Base-by-base conservation (phyloP, 257 asterid genomes). In the Misopates orontium region DNA sequence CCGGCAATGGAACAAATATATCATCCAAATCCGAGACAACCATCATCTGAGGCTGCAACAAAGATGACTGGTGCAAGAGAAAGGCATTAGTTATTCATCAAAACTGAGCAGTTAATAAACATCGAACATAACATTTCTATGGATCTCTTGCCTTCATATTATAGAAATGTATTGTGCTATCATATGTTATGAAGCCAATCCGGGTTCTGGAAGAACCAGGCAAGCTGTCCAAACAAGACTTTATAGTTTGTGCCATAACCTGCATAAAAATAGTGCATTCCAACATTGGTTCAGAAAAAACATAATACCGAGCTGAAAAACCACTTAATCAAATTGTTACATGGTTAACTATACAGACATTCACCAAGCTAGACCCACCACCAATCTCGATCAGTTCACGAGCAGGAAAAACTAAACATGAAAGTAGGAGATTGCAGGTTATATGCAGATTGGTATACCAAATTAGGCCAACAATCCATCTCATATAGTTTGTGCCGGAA, bases 141-240 rank as follows among this genome's bases (percentile, higher is more conserved):
- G 20, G 68, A 68, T 45, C 54, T 53, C 77, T 79, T 77, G 78
- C 99, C 98, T 94, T 94, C 95, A 94, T 81, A 77, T 91, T 89
- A 60, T 94, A 94, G 77, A 91, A 91, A 80, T 94, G 99, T 62
- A 94, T 76, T 8, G 98, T 82, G 85, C 98, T 94, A 75, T 94
- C 99, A 71, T 70, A 94, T 62, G 99, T 90, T 77, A 94, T 88
- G 80, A 94, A 91, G 72, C 98, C 98, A 64, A 94, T 88, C 74
- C 88, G 99, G 10, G 99, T 94, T 72, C 99, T 80, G 23, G 99
- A 83, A 71, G 69, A 83, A 59, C 99, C 98, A 69, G 98, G 97
- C 78, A 94, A 76, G 70, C 69, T 77, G 79, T 94, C 99, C 86
- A 94, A 82, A 72, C 90, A 87, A 73, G 91, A 86, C 80, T 77